Base-by-base conservation (phyloP, 352 stramenopile species). In the Pythium chondricola region DNA sequence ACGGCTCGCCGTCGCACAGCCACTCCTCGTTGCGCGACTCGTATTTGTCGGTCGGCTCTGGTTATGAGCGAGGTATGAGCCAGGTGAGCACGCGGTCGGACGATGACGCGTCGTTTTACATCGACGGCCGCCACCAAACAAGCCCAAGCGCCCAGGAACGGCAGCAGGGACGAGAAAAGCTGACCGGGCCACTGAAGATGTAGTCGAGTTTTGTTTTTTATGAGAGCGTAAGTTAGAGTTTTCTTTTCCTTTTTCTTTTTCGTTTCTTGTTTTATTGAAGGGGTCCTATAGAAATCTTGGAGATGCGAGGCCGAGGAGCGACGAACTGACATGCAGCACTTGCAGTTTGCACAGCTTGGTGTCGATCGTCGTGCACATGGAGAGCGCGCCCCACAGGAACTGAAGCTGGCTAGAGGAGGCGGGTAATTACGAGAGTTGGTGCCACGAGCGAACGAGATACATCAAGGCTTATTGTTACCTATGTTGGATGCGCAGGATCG, bases 361-460 rank as follows among this genome's bases (percentile, higher is more conserved):
- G 41, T 87, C 77, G 8, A 91, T 59, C 11, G 62, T 65, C 27
- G 79, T 82, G 55, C 76, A 88, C 68, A 88, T 83, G n/a, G 70
- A 84, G 43, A 88, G 65, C 21, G 76, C 76, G 11, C 76, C 76
- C 60, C 74, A 71, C 9, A 91, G 58, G 2, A 55, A 69, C 46
- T 87, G 63, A 29, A 91, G 47, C 31, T 72, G 76, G 30, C 74
- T 75, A n/a, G n/a, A n/a, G n/a, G n/a, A n/a, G n/a, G n/a, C n/a
- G n/a, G n/a, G n/a, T n/a, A n/a, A n/a, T n/a, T n/a, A n/a, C n/a
- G n/a, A n/a, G n/a, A n/a, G n/a, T n/a, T n/a, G n/a, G n/a, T n/a
- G n/a, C n/a, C n/a, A n/a, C n/a, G n/a, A n/a, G n/a, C n/a, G n/a
- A n/a, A n/a, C n/a, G n/a, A n/a, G n/a, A n/a, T n/a, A n/a, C n/a